Percentiles rank a stretch among this genome's conserved stretches.
phyloP scores from a whole-genome alignment of 495 filamentous ascomycete species.

The Penicillium robsamsonii region DNA sequence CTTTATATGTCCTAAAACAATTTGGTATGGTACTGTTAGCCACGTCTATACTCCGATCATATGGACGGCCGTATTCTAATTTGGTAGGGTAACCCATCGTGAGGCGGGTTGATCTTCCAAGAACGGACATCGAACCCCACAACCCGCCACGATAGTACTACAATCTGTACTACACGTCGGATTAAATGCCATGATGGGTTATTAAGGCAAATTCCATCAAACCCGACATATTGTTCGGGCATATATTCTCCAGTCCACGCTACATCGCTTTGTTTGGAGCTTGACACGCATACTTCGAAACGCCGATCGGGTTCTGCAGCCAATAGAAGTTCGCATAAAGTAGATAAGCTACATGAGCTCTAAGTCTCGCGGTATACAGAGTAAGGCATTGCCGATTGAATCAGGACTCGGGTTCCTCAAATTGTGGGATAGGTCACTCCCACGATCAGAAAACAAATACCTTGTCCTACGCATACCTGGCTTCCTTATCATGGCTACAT shows the following conservation, averaged over 20 bases:
- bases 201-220: not conserved
- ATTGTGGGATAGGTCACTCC: not conserved
- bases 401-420: not conserved
- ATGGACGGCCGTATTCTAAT: conserved; percentile 1
- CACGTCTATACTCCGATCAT: conserved; percentile 11
- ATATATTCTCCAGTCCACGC: not conserved
- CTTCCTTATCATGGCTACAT: not conserved
- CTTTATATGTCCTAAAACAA: not conserved
- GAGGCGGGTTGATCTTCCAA: conserved; percentile 9
- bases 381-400: not conserved
- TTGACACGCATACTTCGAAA: not conserved
- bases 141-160: not conserved
- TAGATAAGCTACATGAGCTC: not conserved
- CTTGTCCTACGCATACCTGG: not conserved
- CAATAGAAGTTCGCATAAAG: not conserved
- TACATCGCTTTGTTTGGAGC: not conserved
- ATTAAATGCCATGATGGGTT: not conserved
- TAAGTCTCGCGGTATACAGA: not conserved
- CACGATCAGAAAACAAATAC: not conserved
- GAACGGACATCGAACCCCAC: conserved; percentile 6
- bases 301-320: not conserved
- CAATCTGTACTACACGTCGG: not conserved
- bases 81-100: conserved; percentile 7
- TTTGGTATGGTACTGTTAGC: not conserved
- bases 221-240: not conserved